These are phyloP conservation scores for Fusarium ambrosium DNA, from an alignment of 2,329 filamentous ascomycete genomes.

Conservation along the genomic window DNA sequence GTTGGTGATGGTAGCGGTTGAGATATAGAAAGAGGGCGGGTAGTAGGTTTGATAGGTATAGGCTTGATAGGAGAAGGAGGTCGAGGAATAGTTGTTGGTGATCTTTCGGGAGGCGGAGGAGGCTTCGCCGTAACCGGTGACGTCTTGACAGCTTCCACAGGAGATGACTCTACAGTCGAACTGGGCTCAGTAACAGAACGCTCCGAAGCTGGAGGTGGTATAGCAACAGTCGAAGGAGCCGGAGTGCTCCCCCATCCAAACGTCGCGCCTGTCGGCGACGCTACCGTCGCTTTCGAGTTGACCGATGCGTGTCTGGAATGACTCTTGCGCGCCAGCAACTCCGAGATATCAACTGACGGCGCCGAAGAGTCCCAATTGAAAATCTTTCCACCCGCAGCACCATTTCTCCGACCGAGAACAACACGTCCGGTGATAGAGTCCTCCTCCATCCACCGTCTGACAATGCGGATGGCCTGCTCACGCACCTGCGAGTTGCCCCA, in stretches of 20 bases:
- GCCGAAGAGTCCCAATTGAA: conserved; percentile 73
- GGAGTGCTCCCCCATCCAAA: conserved; percentile 51
- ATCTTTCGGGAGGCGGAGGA: conserved; percentile 7
- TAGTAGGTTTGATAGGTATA: conserved; percentile 32
- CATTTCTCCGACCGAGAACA: conserved; percentile 54
- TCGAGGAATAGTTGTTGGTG: conserved; percentile 17
- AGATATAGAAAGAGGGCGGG: conserved; percentile 33
- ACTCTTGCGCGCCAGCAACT: conserved; percentile 50
- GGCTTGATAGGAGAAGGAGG: conserved; percentile 35
- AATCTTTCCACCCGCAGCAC: conserved; percentile 60
- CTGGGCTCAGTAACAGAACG: conserved; percentile 24
- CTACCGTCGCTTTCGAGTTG: conserved; percentile 36
- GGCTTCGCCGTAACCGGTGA: conserved; percentile 16
- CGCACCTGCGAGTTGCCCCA: conserved; percentile 70
- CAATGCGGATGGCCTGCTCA: conserved; percentile 67
- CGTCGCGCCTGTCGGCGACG: conserved; percentile 46
- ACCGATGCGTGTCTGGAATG: conserved; percentile 45
- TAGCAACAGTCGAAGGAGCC: conserved; percentile 29
- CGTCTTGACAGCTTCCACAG: conserved; percentile 20
- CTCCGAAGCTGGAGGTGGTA: conserved; percentile 28
- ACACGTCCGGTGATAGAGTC: conserved; percentile 69
- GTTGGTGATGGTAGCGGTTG: conserved; percentile 35
- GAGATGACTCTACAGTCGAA: conserved; percentile 14
- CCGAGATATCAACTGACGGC: conserved; percentile 62
- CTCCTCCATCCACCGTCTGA: conserved; percentile 76